Base-by-base conservation (phyloP, 164 flowering plant genomes). In the Brasenia schreberi region DNA sequence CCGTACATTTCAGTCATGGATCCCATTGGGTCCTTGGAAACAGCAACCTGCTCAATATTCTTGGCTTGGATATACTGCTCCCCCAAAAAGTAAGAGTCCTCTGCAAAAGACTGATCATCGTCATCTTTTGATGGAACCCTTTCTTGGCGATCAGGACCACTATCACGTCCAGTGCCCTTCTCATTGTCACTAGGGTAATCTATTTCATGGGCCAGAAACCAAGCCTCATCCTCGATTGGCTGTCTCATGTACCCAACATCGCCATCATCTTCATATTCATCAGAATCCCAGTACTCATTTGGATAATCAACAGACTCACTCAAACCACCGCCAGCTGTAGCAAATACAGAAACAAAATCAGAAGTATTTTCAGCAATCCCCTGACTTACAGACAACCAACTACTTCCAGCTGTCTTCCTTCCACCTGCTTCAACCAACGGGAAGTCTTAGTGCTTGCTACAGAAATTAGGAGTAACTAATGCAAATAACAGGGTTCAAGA, bases 181-280 rank as follows among this genome's bases (percentile, higher is more conserved):
- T 91, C 99, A 77, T 89, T 91, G 73, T 95, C 97, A 76, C 96
- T 95, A 59, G 97, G 99, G 68, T 95, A 91, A 76, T 95, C 99
- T 77, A 95, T 89, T 81, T 95, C 99, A 84, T 91, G 97, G 49
- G 97, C 96, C 73, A 95, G 73, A 83, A 95, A 95, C 99, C 99
- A 95, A 52, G 96, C 70, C 76, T 95, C 97, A 72, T 95, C 97
- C 80, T 95, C 99, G 74, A 95, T 95, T 63, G 96, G 96, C 76
- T 95, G 97, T 70, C 99, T 83, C 84, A 82, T 88, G 78, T 91
- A 91, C 61, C 99, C 99, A 68, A 88, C 93, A 75, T 95, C 97
- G 33, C 89, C 97, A 70, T 94, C 97, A 62, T 91, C 97, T 43
- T 94, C 97, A 69, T 94, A 94, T 74, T 94, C 99, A 76, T 94